Conservation (phyloP, 768 basidiomycete species). For the Boletellus ananas region DNA sequence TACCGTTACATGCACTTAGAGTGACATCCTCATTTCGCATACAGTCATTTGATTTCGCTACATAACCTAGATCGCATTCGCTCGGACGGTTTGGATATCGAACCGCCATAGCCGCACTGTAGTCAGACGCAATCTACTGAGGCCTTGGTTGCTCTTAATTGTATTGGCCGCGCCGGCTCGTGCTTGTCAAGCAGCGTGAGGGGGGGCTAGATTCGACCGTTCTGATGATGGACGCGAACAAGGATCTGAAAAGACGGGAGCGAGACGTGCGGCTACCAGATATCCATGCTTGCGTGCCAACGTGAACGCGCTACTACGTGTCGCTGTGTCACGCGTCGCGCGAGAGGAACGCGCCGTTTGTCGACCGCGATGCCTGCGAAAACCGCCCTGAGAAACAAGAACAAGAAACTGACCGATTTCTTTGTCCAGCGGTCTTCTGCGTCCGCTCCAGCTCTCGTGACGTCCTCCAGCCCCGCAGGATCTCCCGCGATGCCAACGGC, state of each 20-base stretch:
- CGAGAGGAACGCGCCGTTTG: neutral
- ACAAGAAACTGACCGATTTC: conserved; percentile 42
- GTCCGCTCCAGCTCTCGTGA: conserved; percentile 9
- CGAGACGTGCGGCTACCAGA: no score
- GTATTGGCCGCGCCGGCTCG: no score
- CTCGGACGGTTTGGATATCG: conserved; percentile 1
- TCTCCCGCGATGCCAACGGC: conserved; percentile 3
- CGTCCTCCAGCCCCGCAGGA: neutral
- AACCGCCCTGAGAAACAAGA: conserved; percentile 12
- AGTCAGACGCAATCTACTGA: neutral
- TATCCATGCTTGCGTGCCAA: no score
- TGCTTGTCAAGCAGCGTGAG: no score
- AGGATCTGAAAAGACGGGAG: no score
- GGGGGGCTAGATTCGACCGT: no score
- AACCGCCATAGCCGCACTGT: neutral
- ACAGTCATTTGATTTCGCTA: conserved; percentile 24
- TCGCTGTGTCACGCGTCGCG: conserved; percentile 14
- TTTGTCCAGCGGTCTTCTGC: conserved; percentile 36
- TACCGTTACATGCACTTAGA: conserved; percentile 4
- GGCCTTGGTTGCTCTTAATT: no score
- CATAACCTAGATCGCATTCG: conserved; percentile 2
- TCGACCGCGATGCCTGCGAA: conserved; percentile 15
- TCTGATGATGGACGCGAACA: no score
- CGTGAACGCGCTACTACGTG: no score
- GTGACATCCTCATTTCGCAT: conserved; percentile 4